These are phyloP conservation scores for Bruguiera gymnorhiza DNA, from an alignment of 345 rosid genomes.

Conservation along the genomic window DNA sequence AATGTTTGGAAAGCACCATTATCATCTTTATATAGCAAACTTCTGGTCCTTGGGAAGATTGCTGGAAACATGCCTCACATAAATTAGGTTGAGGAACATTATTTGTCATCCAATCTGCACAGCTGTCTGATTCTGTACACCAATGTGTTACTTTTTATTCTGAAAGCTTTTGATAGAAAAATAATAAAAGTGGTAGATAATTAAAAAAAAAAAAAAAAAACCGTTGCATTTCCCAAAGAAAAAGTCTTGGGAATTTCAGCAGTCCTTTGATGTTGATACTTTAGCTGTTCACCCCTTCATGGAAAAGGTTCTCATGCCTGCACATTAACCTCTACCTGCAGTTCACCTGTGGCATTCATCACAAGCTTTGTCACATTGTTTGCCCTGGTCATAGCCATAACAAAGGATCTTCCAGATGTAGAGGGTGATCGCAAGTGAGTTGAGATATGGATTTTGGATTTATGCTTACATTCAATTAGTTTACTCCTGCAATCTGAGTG, in stretches of 20 bases:
- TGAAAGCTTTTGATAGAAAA: neutral
- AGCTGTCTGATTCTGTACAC: neutral
- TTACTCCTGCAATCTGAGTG: neutral
- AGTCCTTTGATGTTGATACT: constrained; percentile 4
- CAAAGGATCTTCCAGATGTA: constrained; percentile 93
- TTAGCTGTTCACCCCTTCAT: neutral
- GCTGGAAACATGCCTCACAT: too few species aligned
- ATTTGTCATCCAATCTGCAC: neutral
- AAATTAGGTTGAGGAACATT: too few species aligned
- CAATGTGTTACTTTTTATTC: too few species aligned
- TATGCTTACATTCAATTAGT: neutral
- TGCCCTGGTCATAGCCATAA: constrained; percentile 90
- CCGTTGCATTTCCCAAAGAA: neutral
- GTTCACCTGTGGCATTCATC: constrained; percentile 95
- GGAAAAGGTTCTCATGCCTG: constrained; percentile 16
- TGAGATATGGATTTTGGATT: neutral
- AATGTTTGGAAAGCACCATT: too few species aligned
- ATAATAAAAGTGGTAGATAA: neutral
- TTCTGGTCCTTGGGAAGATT: too few species aligned
- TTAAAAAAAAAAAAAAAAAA: too few species aligned
- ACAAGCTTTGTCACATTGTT: constrained; percentile 85
- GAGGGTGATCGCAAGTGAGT: constrained; percentile 98
- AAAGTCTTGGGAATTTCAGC: neutral
- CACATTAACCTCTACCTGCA: constrained; percentile 34
- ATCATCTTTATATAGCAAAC: too few species aligned